Conservation (phyloP, 1,284 basidiomycete genomes). For the Cerrena zonata region DNA sequence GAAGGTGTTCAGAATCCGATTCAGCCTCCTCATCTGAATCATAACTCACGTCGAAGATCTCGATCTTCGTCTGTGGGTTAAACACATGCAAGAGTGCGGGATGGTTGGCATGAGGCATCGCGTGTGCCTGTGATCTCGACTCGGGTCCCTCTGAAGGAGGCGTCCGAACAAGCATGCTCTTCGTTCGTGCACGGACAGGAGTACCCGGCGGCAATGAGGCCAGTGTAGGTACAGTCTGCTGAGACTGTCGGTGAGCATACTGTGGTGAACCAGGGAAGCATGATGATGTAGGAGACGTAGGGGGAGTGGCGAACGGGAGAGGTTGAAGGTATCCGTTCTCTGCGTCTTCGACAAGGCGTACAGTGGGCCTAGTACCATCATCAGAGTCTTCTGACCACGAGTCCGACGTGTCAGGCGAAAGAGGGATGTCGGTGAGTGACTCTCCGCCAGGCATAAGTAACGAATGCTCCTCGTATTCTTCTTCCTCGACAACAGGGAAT, state of each 20-base stretch:
- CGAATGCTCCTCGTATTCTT: neutral
- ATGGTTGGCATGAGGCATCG: neutral
- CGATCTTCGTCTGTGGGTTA: constrained; percentile 6
- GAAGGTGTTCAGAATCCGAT: neutral
- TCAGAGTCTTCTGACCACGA: neutral
- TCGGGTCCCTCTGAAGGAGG: neutral
- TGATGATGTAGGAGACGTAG: neutral
- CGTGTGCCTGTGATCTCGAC: neutral
- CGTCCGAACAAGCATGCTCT: neutral
- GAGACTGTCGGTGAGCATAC: neutral
- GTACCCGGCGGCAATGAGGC: neutral
- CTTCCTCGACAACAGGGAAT: constrained; percentile 5
- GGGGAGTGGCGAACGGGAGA: neutral
- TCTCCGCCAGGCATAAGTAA: neutral
- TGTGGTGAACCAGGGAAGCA: too few relatives aligned
- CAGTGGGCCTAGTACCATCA: neutral
- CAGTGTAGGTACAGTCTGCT: neutral
- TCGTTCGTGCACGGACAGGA: neutral
- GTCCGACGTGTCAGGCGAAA: neutral
- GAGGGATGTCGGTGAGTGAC: neutral
- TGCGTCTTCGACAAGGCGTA: constrained; percentile 5
- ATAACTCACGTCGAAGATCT: constrained; percentile 7
- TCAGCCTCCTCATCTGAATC: neutral
- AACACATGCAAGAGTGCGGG: neutral
- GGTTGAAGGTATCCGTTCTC: constrained; percentile 4